Base-by-base conservation (phyloP, 78 protist species). In the Diacronema lutheri region DNA sequence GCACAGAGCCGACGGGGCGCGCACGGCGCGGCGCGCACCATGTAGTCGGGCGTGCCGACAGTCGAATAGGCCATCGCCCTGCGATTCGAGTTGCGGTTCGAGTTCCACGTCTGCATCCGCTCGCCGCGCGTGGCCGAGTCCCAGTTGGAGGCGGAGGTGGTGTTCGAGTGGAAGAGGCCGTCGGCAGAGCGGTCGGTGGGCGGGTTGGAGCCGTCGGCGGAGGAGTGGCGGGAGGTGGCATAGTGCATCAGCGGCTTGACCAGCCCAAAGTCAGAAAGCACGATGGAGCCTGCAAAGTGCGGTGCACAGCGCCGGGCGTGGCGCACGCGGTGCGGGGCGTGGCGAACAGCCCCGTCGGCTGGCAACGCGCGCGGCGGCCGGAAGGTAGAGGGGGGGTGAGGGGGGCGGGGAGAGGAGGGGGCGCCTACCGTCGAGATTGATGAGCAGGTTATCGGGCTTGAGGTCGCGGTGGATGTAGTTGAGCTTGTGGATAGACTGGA, bases 211-310 rank as follows among this genome's bases (percentile, higher is more conserved):
- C 19, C 60, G 11, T 40, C 55, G 76, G 20, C 11, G 21, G 2
- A 0, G 64, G 1, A 19, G 31, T 4, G 55, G 41, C 64, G 35
- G 35, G n/a, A 31, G 23, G n/a, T 1, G 33, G 46, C 55, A n/a
- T 35, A 37, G 38, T 26, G 71, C 56, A 29, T 44, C 29, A 92
- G 89, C 23, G 89, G 72, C 55, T 93, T 95, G 23, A 90, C 87
- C 21, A 96, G 92, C 35, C 98, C 98, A 41, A 96, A 96, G 66
- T 94, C 97, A 26, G 92, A 82, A 13, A 95, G 89, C 83, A 81
- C 93, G 46, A 94, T 62, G 16, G 50, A 44, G 50, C 50, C 50
- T 44, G 50, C 50, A n/a, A n/a, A n/a, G n/a, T n/a, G n/a, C n/a
- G n/a, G n/a, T n/a, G n/a, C n/a, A n/a, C n/a, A n/a, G n/a, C n/a